These are phyloP conservation scores for Sistotremastrum niveocremeum DNA, from an alignment of 768 basidiomycete genomes.

Conservation along the genomic window DNA sequence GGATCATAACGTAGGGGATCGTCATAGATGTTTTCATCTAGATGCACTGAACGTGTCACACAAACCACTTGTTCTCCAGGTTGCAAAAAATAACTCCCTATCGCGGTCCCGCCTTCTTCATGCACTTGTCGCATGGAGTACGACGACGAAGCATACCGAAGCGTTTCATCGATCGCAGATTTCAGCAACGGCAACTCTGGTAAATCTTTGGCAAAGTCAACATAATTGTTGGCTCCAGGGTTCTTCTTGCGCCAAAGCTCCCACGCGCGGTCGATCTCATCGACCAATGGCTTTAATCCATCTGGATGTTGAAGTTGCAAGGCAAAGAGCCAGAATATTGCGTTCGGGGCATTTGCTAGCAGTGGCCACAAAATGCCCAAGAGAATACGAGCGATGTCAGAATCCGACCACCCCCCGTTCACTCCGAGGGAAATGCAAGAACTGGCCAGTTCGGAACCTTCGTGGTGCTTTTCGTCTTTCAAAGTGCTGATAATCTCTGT, in stretches of 20 bases:
- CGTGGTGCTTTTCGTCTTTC: constrained; percentile 7
- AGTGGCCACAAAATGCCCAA: constrained; percentile 12
- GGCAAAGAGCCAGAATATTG: constrained; percentile 11
- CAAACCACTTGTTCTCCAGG: constrained; percentile 11
- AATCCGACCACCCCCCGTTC: constrained; percentile 1
- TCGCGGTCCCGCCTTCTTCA: constrained; percentile 4
- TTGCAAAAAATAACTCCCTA: constrained; percentile 8
- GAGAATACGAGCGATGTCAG: constrained; percentile 7
- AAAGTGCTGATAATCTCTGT: constrained; percentile 5
- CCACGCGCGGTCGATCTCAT: constrained; percentile 9
- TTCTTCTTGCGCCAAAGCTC: constrained; percentile 4
- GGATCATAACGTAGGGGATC: neutral
- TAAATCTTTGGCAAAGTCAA: neutral
- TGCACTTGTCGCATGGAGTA: constrained; percentile 11
- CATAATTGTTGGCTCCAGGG: constrained; percentile 1
- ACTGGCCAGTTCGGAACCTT: constrained; percentile 6
- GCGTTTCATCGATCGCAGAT: constrained; percentile 14
- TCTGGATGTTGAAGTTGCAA: constrained; percentile 9
- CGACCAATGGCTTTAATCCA: constrained; percentile 9
- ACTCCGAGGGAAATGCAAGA: neutral
- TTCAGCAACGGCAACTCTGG: constrained; percentile 9
- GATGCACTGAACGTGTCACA: constrained; percentile 7
- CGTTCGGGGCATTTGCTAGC: constrained; percentile 12
- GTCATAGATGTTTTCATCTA: constrained; percentile 10
- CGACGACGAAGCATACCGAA: constrained; percentile 9